These are phyloP conservation scores for Coemansia sp. DNA, from an alignment of 192 early-diverging fungal species.

Conservation along the genomic window DNA sequence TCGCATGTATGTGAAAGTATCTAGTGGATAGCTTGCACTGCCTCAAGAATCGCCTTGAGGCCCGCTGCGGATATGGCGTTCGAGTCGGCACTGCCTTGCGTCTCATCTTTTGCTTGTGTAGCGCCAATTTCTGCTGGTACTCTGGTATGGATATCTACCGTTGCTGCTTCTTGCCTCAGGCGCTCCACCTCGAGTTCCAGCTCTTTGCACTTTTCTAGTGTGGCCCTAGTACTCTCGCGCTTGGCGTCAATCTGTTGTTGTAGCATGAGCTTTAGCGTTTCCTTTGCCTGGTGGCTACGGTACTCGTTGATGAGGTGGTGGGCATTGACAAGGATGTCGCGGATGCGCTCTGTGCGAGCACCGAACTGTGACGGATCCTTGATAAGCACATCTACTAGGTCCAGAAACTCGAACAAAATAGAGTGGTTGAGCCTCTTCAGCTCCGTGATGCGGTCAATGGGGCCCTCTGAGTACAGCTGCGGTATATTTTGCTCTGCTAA, in stretches of 20 bases:
- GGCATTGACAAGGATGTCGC: conserved; percentile 75
- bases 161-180: conserved; percentile 29
- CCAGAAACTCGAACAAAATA: conserved; percentile 69
- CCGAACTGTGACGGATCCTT: conserved; percentile 58
- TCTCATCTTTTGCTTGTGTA: background rate
- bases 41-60: conserved; percentile 3
- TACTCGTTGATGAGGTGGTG: conserved; percentile 87
- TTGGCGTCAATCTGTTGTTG: conserved; percentile 64
- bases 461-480: conserved; percentile 67
- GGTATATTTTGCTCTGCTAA: conserved; percentile 66
- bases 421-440: conserved; percentile 68
- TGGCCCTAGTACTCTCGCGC: conserved; percentile 24
- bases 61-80: conserved; percentile 1
- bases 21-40: conserved; percentile 1
- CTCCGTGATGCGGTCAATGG: conserved; percentile 69
- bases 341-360: conserved; percentile 68
- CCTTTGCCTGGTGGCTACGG: conserved; percentile 77
- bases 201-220: conserved; percentile 30
- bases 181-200: conserved; percentile 25
- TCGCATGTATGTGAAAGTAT: background rate
- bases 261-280: conserved; percentile 70
- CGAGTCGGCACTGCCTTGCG: background rate
- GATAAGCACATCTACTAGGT: conserved; percentile 72
- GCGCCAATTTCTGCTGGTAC: background rate
- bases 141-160: conserved; percentile 12